These are phyloP conservation scores for Spathaspora boniae DNA, from an alignment of 805 yeast genomes.

Conservation along the genomic window DNA sequence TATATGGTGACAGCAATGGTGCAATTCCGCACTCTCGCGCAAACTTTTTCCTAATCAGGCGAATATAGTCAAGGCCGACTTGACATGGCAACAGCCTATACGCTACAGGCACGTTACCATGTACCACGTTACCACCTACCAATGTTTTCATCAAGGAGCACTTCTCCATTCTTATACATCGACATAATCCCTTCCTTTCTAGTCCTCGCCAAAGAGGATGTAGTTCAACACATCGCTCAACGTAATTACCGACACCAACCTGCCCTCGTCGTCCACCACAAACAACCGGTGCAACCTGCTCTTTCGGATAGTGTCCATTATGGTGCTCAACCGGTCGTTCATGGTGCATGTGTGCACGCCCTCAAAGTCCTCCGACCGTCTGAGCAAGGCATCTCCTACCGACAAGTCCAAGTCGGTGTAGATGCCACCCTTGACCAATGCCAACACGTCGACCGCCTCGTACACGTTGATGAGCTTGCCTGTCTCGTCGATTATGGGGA, in stretches of 20 bases:
- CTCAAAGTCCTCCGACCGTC: slow-evolving; percentile 93
- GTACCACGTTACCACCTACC: too few species aligned
- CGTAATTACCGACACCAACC: slow-evolving; percentile 78
- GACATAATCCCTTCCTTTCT: slow-evolving; percentile 2
- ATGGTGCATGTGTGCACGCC: slow-evolving; percentile 96
- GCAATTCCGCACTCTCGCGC: too few species aligned
- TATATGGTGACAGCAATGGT: too few species aligned
- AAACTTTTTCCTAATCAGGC: too few species aligned
- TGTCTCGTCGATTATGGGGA: slow-evolving; percentile 86
- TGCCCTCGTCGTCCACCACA: slow-evolving; percentile 83
- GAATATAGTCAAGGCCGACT: too few species aligned
- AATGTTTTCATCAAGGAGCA: too few species aligned
- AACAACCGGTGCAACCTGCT: slow-evolving; percentile 88
- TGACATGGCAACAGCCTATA: too few species aligned
- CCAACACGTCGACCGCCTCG: slow-evolving; percentile 92
- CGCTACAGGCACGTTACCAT: too few species aligned
- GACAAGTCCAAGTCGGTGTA: slow-evolving; percentile 85
- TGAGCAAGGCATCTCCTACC: slow-evolving; percentile 93
- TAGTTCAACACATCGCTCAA: slow-evolving; percentile 87
- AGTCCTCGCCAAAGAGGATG: slow-evolving; percentile 61
- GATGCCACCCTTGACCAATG: slow-evolving; percentile 90
- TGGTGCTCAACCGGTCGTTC: slow-evolving; percentile 79
- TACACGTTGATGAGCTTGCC: slow-evolving; percentile 75
- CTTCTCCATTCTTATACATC: too few species aligned
- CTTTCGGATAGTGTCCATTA: slow-evolving; percentile 89